Evolutionary conservation across 108 stramenopile species (phyloP).

Genomic region (Cyclotella baltica): DNA sequence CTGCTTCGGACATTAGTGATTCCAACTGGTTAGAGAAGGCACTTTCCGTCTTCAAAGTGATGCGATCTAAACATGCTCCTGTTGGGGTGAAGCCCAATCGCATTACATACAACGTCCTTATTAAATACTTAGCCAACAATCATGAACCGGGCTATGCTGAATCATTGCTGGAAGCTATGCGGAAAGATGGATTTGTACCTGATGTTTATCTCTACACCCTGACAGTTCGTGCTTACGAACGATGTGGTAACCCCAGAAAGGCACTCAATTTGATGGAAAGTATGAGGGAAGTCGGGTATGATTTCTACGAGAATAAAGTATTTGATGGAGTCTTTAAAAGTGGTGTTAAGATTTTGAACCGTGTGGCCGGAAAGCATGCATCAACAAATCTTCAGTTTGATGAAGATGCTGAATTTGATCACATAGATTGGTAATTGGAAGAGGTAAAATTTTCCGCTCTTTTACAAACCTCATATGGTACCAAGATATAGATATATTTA

Average conservation of each 20-base stretch:
- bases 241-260: slow-evolving; percentile 73
- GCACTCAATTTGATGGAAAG: slow-evolving; percentile 82
- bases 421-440: no score
- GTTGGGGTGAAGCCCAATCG: slow-evolving; percentile 62
- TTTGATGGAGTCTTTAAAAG: slow-evolving; percentile 81
- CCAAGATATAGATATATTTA: no score
- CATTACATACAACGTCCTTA: slow-evolving; percentile 79
- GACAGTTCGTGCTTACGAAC: slow-evolving; percentile 80
- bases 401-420: neutral
- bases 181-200: slow-evolving; percentile 70
- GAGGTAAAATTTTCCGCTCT: no score
- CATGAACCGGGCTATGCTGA: slow-evolving; percentile 69
- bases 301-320: slow-evolving; percentile 79
- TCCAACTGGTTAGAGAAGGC: slow-evolving; percentile 59
- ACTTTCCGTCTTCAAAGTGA: slow-evolving; percentile 68
- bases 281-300: slow-evolving; percentile 81
- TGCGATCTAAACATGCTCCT: slow-evolving; percentile 58
- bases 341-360: slow-evolving; percentile 71
- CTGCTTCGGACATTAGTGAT: neutral
- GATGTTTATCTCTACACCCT: slow-evolving; percentile 84
- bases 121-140: slow-evolving; percentile 65
- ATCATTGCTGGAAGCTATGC: slow-evolving; percentile 72
- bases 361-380: neutral
- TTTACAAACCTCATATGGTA: no score
- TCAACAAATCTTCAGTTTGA: neutral